Percentiles rank a stretch among this genome's conserved stretches.
Evolutionary conservation across 257 asterid species (phyloP).

Genomic region (Nicotiana otophora): DNA sequence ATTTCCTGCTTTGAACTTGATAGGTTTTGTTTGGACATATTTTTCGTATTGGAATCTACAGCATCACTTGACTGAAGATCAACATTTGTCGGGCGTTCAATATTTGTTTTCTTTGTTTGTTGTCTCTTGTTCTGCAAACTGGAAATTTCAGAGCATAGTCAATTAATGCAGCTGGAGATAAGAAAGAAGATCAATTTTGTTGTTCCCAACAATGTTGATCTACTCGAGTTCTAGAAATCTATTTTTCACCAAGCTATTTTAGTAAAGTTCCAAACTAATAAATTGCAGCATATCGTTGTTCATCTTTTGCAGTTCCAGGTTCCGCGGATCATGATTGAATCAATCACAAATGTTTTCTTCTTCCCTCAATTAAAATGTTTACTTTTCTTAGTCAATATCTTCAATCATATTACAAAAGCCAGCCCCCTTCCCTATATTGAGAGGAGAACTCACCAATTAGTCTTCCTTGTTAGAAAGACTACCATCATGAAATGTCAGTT

Average conservation of each 20-base stretch:
- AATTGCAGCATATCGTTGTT: not conserved
- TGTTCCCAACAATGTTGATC: not conserved
- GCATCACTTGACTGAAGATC: constrained; percentile 33
- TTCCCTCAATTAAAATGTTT: not conserved
- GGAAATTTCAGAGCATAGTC: constrained; percentile 23
- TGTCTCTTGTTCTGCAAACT: constrained; percentile 66
- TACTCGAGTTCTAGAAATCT: not conserved
- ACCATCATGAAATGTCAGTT: not conserved
- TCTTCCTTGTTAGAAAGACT: not conserved
- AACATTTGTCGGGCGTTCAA: constrained; percentile 34
- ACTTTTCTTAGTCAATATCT: not conserved
- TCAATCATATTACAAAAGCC: too few relatives aligned
- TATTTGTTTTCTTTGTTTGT: constrained; percentile 45
- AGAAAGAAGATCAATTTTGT: not conserved
- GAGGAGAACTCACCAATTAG: too few relatives aligned
- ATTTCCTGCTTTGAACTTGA: constrained; percentile 32
- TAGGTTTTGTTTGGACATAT: not conserved
- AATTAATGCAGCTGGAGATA: constrained; percentile 2
- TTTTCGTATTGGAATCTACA: constrained; percentile 19
- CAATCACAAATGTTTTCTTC: not conserved
- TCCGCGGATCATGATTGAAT: not conserved
- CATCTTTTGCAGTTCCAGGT: not conserved
- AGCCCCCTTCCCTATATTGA: too few relatives aligned
- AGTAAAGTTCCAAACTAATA: constrained; percentile 1
- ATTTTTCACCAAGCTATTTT: not conserved